Evolutionary conservation across 441 rosid species (phyloP).

Genomic region (Aquilaria agallochum): DNA sequence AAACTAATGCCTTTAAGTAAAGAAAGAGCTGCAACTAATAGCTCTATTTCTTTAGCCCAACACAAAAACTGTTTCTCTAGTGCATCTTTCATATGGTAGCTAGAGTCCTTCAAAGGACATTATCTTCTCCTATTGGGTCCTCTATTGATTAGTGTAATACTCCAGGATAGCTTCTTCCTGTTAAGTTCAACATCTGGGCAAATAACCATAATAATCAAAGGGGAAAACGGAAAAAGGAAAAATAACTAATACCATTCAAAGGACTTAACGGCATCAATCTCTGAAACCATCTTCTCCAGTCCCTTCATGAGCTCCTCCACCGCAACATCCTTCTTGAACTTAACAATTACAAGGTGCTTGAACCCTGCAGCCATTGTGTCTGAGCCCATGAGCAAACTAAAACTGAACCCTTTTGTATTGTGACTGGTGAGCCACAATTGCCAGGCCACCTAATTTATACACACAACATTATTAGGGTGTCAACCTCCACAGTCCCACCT

Average conservation of each 20-base stretch:
- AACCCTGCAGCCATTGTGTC: slow-evolving; percentile 33
- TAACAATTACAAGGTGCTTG: slow-evolving; percentile 82
- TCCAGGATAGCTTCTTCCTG: no score
- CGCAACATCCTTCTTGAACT: slow-evolving; percentile 64
- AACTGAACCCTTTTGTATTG: not conserved
- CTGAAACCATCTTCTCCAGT: slow-evolving; percentile 71
- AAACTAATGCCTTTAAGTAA: no score
- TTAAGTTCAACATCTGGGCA: no score
- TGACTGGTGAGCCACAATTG: not conserved
- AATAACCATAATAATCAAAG: no score
- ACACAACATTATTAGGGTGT: slow-evolving; percentile 27
- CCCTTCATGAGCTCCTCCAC: slow-evolving; percentile 76
- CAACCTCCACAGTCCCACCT: slow-evolving; percentile 35
- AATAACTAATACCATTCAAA: slow-evolving; percentile 55
- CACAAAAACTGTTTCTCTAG: no score
- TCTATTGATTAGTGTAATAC: no score
- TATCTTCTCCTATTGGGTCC: no score
- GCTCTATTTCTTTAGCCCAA: no score
- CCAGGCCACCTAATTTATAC: slow-evolving; percentile 17
- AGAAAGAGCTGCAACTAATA: no score
- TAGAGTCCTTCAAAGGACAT: no score
- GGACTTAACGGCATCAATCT: slow-evolving; percentile 77
- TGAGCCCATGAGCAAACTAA: not conserved
- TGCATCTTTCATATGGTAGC: no score
- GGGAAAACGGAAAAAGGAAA: not conserved